Evolutionary conservation across 2,329 filamentous ascomycete species (phyloP), one percentile per base, ranked within the genome.

Genomic region (Fusarium xyrophilum): DNA sequence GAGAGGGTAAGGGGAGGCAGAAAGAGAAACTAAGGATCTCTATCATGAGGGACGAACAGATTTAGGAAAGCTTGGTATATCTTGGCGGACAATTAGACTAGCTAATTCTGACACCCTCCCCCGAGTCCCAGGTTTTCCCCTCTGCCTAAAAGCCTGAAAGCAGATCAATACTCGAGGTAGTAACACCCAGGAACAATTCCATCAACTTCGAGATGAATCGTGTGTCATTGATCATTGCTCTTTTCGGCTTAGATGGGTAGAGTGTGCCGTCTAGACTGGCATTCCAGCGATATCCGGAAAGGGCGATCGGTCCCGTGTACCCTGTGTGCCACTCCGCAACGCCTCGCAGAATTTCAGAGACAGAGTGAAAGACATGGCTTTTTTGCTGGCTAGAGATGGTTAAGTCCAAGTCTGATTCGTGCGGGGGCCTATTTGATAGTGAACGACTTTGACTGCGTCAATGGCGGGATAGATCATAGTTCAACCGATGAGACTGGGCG

Each of bases 251-350:
- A 3, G 23, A 27, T 4, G 12, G 9, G 39, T 30, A 40, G 46
- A 38, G 36, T 38, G 8, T 28, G n/a, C 23, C 32, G 2, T 27
- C 30, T 30, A 21, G 28, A 8, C 28, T n/a, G 14, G 21, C 60
- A 65, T 65, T 65, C 62, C 62, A 47, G 8, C 2, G 9, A 28
- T 19, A 30, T 25, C 53, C 39, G 40, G 53, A 60, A 46, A 42
- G 35, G 35, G 35, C 19, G 40, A 52, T 15, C 2, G 17, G 11
- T 53, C 19, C 43, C 36, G 48, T n/a, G 12, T 30, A 27, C 25
- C 28, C 47, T 25, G 39, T n/a, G 27, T 32, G 40, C 62, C 48
- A 28, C n/a, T 0, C 44, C 58, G 27, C 30, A 15, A 57, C 33
- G 46, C 28, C 44, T 30, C 36, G 36, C 8, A 8, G 23, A 13